Conservation (phyloP, 2,329 filamentous ascomycete species). For the Aspergillus fumigatus region DNA sequence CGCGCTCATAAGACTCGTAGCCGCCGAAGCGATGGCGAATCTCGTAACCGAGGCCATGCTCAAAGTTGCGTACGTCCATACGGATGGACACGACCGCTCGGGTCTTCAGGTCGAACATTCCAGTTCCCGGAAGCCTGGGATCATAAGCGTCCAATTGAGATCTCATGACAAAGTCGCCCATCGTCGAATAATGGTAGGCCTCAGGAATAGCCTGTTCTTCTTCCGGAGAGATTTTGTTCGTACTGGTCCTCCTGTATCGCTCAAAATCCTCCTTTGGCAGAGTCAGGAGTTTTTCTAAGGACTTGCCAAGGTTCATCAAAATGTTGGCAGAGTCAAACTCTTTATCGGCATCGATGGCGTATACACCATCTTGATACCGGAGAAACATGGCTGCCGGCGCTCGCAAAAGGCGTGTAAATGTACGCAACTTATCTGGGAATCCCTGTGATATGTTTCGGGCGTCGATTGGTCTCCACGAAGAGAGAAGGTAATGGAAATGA, state of each 20-base stretch:
- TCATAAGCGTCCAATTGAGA: constrained; percentile 93
- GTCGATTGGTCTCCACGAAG: constrained; percentile 72
- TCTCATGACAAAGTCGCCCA: constrained; percentile 86
- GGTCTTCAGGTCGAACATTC: constrained; percentile 96
- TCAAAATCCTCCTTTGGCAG: constrained; percentile 78
- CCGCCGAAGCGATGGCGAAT: constrained; percentile 70
- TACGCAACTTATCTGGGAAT: constrained; percentile 58
- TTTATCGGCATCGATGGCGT: constrained; percentile 96
- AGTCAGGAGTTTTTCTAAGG: constrained; percentile 93
- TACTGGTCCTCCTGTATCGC: constrained; percentile 67
- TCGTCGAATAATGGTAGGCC: constrained; percentile 79
- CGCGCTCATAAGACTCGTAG: constrained; percentile 89
- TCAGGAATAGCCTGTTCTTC: constrained; percentile 69
- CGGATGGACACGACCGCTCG: constrained; percentile 86
- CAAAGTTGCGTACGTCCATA: constrained; percentile 71
- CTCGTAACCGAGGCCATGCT: constrained; percentile 79
- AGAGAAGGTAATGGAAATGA: constrained; percentile 91
- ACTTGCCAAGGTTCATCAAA: constrained; percentile 86
- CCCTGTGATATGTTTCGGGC: constrained; percentile 60
- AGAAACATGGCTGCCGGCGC: constrained; percentile 78
- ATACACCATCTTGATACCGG: constrained; percentile 74
- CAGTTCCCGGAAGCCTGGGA: constrained; percentile 76
- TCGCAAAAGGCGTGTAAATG: constrained; percentile 68
- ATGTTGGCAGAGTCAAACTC: constrained; percentile 80
- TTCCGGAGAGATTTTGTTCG: constrained; percentile 61